These are phyloP conservation scores for Brassica nigra DNA, from an alignment of 345 rosid genomes.

Conservation along the genomic window DNA sequence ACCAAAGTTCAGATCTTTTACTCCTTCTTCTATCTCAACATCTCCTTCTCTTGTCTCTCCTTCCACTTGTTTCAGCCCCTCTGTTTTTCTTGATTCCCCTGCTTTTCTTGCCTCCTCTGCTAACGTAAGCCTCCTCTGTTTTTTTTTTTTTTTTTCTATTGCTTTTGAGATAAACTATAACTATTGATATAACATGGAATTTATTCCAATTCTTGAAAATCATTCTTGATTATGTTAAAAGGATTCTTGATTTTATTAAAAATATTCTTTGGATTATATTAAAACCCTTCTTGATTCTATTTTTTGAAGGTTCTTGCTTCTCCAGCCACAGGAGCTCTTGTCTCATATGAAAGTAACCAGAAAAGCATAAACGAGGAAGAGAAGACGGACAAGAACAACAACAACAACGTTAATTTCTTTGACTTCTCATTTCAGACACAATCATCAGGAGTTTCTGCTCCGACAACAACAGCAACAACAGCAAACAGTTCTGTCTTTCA, in stretches of 20 bases:
- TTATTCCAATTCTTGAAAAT: not conserved
- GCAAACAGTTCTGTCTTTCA: slow-evolving; percentile 41
- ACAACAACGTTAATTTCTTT: slow-evolving; percentile 36
- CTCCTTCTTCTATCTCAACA: slow-evolving; percentile 61
- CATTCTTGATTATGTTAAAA: not conserved
- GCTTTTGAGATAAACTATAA: not conserved
- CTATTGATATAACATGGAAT: not conserved
- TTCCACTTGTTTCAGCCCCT: slow-evolving; percentile 68
- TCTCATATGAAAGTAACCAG: slow-evolving; percentile 42
- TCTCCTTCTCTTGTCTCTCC: slow-evolving; percentile 46
- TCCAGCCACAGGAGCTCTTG: slow-evolving; percentile 74
- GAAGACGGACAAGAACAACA: slow-evolving; percentile 41
- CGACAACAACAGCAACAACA: slow-evolving; percentile 14
- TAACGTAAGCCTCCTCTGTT: slow-evolving; percentile 47
- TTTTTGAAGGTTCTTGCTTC: slow-evolving; percentile 67
- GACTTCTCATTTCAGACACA: slow-evolving; percentile 83
- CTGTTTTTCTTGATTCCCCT: slow-evolving; percentile 74
- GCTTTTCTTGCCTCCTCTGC: slow-evolving; percentile 61
- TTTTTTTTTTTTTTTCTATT: not conserved
- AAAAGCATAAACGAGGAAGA: slow-evolving; percentile 19
- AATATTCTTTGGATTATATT: slow-evolving; percentile 32
- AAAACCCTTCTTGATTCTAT: slow-evolving; percentile 63
- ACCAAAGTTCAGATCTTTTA: slow-evolving; percentile 58
- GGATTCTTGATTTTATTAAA: slow-evolving; percentile 36
- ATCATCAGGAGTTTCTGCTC: slow-evolving; percentile 40